These are phyloP conservation scores for Mycena indigotica DNA, from an alignment of 768 basidiomycete species.

Conservation along the genomic window DNA sequence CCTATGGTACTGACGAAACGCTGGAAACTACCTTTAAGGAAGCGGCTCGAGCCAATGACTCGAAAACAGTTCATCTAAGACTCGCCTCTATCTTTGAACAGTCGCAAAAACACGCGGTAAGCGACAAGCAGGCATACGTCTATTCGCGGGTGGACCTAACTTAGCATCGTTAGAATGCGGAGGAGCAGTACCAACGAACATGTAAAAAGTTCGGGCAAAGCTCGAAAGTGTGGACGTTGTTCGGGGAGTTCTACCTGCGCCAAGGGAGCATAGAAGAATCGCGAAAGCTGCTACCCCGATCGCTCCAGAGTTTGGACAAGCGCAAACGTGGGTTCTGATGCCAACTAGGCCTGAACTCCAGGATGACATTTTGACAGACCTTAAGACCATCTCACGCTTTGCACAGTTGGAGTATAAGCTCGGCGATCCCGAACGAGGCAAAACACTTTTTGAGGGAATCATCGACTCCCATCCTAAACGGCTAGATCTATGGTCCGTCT, in stretches of 20 bases:
- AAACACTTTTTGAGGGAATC: slow-evolving; percentile 95
- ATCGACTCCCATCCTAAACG: slow-evolving; percentile 94
- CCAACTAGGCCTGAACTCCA: too few relatives aligned
- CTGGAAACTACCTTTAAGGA: slow-evolving; percentile 86
- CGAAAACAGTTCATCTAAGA: slow-evolving; percentile 86
- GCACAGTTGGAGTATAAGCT: slow-evolving; percentile 94
- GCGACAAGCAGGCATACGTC: slow-evolving; percentile 8
- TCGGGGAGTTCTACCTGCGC: slow-evolving; percentile 80
- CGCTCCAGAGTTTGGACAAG: slow-evolving; percentile 89
- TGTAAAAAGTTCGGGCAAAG: slow-evolving; percentile 94
- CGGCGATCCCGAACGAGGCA: slow-evolving; percentile 92
- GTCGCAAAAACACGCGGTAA: slow-evolving; percentile 79
- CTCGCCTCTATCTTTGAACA: slow-evolving; percentile 84
- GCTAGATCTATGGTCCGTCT: slow-evolving; percentile 94
- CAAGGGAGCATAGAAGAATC: slow-evolving; percentile 77
- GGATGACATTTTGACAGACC: slow-evolving; percentile 53
- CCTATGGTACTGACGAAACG: slow-evolving; percentile 83
- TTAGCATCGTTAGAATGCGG: slow-evolving; percentile 66
- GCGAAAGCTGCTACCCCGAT: slow-evolving; percentile 81
- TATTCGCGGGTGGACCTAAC: slow-evolving; percentile 2
- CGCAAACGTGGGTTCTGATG: slow-evolving; percentile 83
- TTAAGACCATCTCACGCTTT: slow-evolving; percentile 94
- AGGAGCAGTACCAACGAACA: slow-evolving; percentile 85
- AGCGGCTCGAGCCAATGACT: slow-evolving; percentile 87
- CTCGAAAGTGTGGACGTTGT: slow-evolving; percentile 92